Conservation (phyloP, 306 rosid species). For the Herpetospermum pedunculosum region DNA sequence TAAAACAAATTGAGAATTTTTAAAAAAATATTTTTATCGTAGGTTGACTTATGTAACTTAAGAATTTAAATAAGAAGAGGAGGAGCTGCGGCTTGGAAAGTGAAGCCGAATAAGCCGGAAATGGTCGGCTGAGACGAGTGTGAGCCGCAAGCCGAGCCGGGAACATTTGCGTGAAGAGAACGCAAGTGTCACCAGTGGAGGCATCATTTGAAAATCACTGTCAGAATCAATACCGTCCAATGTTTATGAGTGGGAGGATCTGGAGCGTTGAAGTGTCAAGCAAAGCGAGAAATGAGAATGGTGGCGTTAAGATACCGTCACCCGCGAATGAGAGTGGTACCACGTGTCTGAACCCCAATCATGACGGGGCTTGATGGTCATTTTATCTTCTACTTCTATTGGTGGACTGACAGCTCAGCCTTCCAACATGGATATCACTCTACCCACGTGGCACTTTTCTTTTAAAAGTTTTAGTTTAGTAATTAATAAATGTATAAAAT, state of each 20-base stretch:
- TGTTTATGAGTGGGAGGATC: not conserved
- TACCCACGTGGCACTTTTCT: not conserved
- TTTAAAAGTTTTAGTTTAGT: no score
- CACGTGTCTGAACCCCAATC: not conserved
- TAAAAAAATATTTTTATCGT: no score
- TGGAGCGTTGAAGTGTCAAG: not conserved
- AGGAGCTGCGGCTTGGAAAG: not conserved
- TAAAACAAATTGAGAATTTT: not conserved
- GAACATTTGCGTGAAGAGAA: not conserved
- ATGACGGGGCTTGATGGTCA: not conserved
- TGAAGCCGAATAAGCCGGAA: not conserved
- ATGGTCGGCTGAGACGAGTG: not conserved
- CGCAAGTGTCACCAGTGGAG: not conserved
- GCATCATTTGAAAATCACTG: not conserved
- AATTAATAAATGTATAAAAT: no score
- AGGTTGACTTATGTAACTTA: no score
- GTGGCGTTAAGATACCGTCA: not conserved
- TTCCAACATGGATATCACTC: not conserved
- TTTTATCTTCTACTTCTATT: not conserved
- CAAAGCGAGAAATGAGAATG: not conserved
- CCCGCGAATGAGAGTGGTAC: not conserved
- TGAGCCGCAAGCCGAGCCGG: not conserved
- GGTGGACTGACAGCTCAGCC: not conserved
- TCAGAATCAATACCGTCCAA: not conserved
- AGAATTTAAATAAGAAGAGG: not conserved